These are phyloP conservation scores for Globisporangium iwayamae DNA, from an alignment of 352 stramenopile genomes.

Conservation along the genomic window DNA sequence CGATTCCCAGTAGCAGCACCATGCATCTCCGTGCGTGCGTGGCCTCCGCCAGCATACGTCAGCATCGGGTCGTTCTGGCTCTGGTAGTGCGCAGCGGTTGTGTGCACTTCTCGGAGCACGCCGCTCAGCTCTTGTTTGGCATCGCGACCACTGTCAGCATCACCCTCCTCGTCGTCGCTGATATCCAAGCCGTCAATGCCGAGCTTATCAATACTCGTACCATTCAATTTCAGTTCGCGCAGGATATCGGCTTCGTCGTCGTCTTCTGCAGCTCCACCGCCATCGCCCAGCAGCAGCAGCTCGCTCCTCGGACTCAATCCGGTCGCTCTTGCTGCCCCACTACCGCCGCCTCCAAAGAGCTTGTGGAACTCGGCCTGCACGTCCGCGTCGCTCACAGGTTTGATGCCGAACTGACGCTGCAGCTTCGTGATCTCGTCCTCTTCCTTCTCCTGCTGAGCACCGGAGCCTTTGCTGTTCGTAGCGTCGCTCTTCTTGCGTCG, in stretches of 20 bases:
- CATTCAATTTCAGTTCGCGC: conserved; percentile 37
- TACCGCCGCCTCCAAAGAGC: conserved; percentile 33
- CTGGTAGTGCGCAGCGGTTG: conserved; percentile 29
- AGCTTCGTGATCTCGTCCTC: conserved; percentile 53
- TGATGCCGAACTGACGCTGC: conserved; percentile 78
- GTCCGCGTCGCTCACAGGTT: conserved; percentile 59
- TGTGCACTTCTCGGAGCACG: conserved; percentile 33
- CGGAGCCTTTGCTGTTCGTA: conserved; percentile 5
- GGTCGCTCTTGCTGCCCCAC: not conserved
- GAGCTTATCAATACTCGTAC: conserved; percentile 17
- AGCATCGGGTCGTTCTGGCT: conserved; percentile 14
- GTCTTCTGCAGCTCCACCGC: conserved; percentile 23
- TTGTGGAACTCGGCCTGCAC: conserved; percentile 61
- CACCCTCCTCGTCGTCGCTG: conserved; percentile 17
- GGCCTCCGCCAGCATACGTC: not conserved
- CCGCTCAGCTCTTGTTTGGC: conserved; percentile 34
- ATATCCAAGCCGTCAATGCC: conserved; percentile 26
- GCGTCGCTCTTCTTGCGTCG: conserved; percentile 32
- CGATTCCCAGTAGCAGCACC: not conserved
- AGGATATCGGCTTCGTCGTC: conserved; percentile 69
- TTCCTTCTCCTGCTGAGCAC: conserved; percentile 2
- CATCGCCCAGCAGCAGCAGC: conserved; percentile 34
- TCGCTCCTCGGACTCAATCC: conserved; percentile 47
- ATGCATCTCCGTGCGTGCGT: not conserved
- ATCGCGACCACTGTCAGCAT: conserved; percentile 8